Evolutionary conservation across 2,329 filamentous ascomycete genomes (phyloP), one percentile per base, ranked within the genome.

Genomic region (Cladosporium halotolerans): DNA sequence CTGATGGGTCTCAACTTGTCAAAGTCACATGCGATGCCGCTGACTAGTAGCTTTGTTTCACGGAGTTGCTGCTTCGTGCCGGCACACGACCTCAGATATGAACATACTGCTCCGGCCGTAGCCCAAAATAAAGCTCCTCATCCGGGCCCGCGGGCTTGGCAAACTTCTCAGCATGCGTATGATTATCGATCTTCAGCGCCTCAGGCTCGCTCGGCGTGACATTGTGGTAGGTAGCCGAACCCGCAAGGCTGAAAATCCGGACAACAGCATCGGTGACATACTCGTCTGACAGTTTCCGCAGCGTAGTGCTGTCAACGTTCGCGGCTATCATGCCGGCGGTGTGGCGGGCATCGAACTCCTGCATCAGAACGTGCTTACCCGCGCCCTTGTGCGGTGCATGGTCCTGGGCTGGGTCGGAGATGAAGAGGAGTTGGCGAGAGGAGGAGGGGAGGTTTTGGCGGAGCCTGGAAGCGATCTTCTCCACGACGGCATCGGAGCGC

Each of bases 141-240:
- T 28, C 23, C 4, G 23, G 5, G 23, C 3, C 3, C 23, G 4
- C 23, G 5, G 23, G 23, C 23, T 28, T 28, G 23, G 23, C 23
- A 28, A 7, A 28, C 7, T 28, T 36, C 34, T 36, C 10, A 11
- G 9, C 34, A 11, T 48, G 45, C 5, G 45, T 40, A 18, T 23
- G 34, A n/a, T 48, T 48, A 10, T 48, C 45, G n/a, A 40, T 48
- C 8, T 14, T n/a, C 8, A 48, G 45, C n/a, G 14, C 45, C 6
- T 19, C 34, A 4, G 34, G 34, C 16, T 34, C 28, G 38, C 13
- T 38, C 9, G 47, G 47, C 0, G 47, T 50, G 9, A 28, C 28
- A 16, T 50, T 19, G 40, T 51, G 39, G 13, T 36, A 51, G 3
- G 40, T 51, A 11, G 48, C 48, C 31, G 48, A 51, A 4, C 48